Conservation (phyloP, 1,139 yeast genomes). For the Lipomyces yarrowii region DNA sequence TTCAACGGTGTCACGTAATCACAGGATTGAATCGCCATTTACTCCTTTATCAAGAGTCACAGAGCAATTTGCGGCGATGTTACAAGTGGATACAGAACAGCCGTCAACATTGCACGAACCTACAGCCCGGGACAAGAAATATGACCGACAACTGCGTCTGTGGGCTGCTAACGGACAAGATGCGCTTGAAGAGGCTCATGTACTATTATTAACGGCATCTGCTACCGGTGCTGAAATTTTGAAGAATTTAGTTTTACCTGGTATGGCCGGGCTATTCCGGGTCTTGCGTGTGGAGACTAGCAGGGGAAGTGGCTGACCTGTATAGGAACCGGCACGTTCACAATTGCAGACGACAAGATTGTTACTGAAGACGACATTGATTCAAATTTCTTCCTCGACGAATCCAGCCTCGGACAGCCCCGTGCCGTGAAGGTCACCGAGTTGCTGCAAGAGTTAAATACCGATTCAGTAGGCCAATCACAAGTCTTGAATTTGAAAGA, state of each 20-base stretch:
- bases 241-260: constrained; percentile 81
- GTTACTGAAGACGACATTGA: constrained; percentile 53
- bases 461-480: constrained; percentile 54
- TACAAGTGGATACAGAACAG: background rate
- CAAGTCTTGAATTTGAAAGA: constrained; percentile 34
- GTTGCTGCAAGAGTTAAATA: constrained; percentile 60
- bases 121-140: constrained; percentile 46
- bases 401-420: constrained; percentile 50
- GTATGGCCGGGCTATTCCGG: constrained; percentile 39
- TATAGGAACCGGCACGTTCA: constrained; percentile 56
- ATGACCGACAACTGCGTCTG: constrained; percentile 85
- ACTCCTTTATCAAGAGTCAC: background rate
- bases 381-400: constrained; percentile 64
- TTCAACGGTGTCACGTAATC: background rate
- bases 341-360: constrained; percentile 54
- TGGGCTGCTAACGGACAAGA: constrained; percentile 85
- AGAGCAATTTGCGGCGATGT: background rate
- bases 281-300: background rate
- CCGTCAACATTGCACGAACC: background rate
- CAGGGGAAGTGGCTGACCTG: background rate
- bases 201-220: constrained; percentile 65
- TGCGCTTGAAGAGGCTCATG: constrained; percentile 58
- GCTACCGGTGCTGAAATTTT: constrained; percentile 67
- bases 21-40: background rate
- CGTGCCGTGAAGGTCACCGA: constrained; percentile 48